These are phyloP conservation scores for Cicer pinnatifidum DNA, from an alignment of 306 rosid species.

Conservation along the genomic window DNA sequence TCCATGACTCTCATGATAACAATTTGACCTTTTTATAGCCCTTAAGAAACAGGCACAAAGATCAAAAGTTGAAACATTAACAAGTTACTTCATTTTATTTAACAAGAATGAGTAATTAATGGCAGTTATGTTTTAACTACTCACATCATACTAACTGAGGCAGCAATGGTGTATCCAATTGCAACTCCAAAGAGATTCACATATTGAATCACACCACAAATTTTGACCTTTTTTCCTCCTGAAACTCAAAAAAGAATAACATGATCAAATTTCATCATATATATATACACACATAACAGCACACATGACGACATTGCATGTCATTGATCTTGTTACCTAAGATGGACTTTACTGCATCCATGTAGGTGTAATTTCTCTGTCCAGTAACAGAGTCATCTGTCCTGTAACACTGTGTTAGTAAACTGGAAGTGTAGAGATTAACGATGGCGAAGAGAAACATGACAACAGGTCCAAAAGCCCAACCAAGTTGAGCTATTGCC, in stretches of 20 bases:
- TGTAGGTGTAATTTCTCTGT: conserved; percentile 79
- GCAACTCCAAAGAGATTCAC: conserved; percentile 70
- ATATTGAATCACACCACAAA: conserved; percentile 72
- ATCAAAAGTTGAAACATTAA: no score
- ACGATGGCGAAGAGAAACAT: conserved; percentile 67
- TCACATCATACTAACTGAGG: conserved; percentile 89
- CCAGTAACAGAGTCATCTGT: conserved; percentile 60
- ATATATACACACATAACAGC: not conserved
- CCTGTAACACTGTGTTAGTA: conserved; percentile 66
- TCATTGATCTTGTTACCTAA: conserved; percentile 51
- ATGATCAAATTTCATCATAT: conserved; percentile 10
- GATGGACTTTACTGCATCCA: conserved; percentile 75
- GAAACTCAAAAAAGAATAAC: conserved; percentile 39
- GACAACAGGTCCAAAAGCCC: conserved; percentile 69
- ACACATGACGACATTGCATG: not conserved
- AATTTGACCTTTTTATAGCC: conserved; percentile 79
- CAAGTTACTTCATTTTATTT: not conserved
- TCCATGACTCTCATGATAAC: conserved; percentile 73
- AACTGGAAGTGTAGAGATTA: conserved; percentile 66
- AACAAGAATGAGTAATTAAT: conserved; percentile 3
- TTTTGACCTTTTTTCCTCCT: conserved; percentile 68
- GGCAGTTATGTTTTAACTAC: conserved; percentile 47
- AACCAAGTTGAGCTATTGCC: conserved; percentile 82
- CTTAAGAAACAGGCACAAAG: conserved; percentile 37
- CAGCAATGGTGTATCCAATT: conserved; percentile 76